Conservation (phyloP, 1,284 basidiomycete genomes). For the Marasmius oreades region DNA sequence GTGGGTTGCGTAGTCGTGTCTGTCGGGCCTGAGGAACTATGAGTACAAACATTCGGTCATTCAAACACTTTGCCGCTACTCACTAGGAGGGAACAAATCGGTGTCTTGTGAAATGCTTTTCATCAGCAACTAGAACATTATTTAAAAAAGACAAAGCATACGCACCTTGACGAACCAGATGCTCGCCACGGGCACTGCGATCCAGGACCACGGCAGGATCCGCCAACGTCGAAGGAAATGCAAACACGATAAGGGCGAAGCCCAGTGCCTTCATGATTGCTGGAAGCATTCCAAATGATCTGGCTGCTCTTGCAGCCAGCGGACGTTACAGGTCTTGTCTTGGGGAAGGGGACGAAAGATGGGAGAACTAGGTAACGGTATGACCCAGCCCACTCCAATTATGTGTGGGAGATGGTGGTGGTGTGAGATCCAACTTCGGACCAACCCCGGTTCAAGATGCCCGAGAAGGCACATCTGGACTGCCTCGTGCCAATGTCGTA, state of each 20-base stretch:
- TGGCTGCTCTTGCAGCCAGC: background rate
- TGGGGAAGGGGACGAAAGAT: background rate
- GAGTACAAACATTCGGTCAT: background rate
- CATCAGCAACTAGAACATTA: background rate
- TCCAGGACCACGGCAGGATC: background rate
- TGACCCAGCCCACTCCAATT: background rate
- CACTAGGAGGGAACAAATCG: background rate
- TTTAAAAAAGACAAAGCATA: background rate
- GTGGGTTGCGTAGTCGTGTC: background rate
- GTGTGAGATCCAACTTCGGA: background rate
- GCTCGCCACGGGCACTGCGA: background rate
- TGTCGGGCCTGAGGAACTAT: background rate
- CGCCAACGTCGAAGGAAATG: background rate
- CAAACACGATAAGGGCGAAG: background rate
- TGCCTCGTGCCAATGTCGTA: no score
- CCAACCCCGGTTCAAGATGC: no score
- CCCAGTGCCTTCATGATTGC: background rate
- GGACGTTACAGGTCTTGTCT: background rate
- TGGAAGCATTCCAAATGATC: background rate
- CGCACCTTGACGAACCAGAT: constrained; percentile 1
- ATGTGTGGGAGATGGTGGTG: constrained; percentile 1
- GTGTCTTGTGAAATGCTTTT: background rate
- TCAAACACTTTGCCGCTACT: background rate
- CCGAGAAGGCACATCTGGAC: no score
- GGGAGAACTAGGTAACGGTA: background rate